Percentiles rank a stretch among this genome's conserved stretches.
These are phyloP conservation scores for Xylaria sp. DNA, from an alignment of 2,329 filamentous ascomycete genomes.

Conservation along the genomic window DNA sequence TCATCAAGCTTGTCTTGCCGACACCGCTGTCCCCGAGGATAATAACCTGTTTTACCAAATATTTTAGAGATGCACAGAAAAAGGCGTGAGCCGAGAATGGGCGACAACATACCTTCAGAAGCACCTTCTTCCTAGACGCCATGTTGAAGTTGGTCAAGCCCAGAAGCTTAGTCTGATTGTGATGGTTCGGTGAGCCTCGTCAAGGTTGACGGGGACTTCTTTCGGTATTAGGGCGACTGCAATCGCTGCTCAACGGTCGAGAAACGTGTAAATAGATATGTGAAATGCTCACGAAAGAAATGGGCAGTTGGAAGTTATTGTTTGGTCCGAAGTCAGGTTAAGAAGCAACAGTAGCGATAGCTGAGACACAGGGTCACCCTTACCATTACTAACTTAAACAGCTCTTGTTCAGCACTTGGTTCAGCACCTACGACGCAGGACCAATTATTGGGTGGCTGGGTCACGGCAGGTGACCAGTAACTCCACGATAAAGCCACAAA, in stretches of 20 bases:
- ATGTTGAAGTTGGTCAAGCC: slow-evolving; percentile 59
- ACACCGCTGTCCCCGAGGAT: slow-evolving; percentile 99
- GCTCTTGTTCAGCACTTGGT: slow-evolving; percentile 25
- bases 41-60: slow-evolving; percentile 75
- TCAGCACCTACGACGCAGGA: slow-evolving; percentile 1
- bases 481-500: slow-evolving; percentile 33
- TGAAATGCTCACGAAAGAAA: slow-evolving; percentile 6
- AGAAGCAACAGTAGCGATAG: slow-evolving; percentile 26
- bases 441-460: slow-evolving; percentile 33
- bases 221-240: slow-evolving; percentile 12
- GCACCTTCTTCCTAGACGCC: slow-evolving; percentile 88
- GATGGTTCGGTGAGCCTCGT: slow-evolving; percentile 12
- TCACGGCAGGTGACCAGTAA: slow-evolving; percentile 32
- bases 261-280: slow-evolving; percentile 2
- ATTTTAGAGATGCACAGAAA: slow-evolving; percentile 14
- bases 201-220: slow-evolving; percentile 13
- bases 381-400: slow-evolving; percentile 28
- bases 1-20: slow-evolving; percentile 99
- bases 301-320: slow-evolving; percentile 9
- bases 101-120: slow-evolving; percentile 76
- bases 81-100: slow-evolving; percentile 12
- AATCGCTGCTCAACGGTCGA: slow-evolving; percentile 3
- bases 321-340: not conserved
- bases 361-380: slow-evolving; percentile 32
- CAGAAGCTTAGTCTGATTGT: slow-evolving; percentile 19